A percentile compares a stretch with the other conserved stretches of the same genome.
These are phyloP conservation scores for Pseudogymnoascus sp. DNA, from an alignment of 2,329 filamentous ascomycete genomes.

Conservation along the genomic window DNA sequence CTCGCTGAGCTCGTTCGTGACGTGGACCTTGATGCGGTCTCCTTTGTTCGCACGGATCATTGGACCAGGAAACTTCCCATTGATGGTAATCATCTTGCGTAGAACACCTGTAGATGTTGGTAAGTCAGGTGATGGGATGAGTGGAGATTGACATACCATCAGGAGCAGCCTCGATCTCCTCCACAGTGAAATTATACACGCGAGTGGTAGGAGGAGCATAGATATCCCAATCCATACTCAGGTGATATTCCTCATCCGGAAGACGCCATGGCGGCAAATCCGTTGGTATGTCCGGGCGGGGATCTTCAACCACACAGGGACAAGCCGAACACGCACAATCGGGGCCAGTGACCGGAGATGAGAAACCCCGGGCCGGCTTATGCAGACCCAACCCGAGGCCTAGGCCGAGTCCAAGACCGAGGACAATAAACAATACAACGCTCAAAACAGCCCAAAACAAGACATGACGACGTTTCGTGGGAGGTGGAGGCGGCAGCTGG, in stretches of 20 bases:
- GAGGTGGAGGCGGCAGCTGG: neutral
- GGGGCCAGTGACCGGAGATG: neutral
- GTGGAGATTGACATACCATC: conserved; percentile 15
- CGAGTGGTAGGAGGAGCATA: conserved; percentile 18
- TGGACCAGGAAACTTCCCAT: conserved; percentile 30
- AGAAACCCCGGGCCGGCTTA: conserved; percentile 11
- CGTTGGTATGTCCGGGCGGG: neutral
- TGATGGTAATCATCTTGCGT: conserved; percentile 25
- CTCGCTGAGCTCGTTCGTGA: conserved; percentile 27
- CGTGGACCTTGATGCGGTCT: conserved; percentile 28
- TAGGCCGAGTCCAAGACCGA: conserved; percentile 17
- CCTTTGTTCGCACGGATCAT: conserved; percentile 31
- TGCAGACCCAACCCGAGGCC: conserved; percentile 19
- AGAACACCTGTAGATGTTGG: neutral
- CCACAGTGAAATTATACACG: conserved; percentile 17
- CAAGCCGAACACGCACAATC: neutral
- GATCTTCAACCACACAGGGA: neutral
- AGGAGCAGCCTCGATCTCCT: conserved; percentile 17
- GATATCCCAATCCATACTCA: conserved; percentile 19
- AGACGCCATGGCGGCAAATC: conserved; percentile 10
- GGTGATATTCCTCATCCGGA: conserved; percentile 17
- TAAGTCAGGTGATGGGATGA: neutral
- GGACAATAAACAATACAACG: neutral
- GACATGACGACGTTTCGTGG: neutral
- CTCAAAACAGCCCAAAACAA: neutral